Conservation (phyloP, 192 early-diverging fungal genomes). For the Gigaspora rosea region DNA sequence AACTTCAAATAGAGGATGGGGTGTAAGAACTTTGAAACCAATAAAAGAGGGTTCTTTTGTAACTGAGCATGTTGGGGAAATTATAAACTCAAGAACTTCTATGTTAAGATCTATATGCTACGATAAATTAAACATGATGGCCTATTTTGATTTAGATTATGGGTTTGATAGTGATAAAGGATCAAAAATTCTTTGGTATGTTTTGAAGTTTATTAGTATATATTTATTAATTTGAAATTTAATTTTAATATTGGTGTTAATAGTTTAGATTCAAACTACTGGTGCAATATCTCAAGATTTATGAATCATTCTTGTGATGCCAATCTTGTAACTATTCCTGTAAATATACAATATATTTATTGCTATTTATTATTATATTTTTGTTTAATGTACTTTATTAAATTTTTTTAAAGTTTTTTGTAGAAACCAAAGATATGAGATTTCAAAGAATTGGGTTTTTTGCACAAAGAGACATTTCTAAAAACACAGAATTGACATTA, state of each 20-base stretch:
- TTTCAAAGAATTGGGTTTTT: constrained; percentile 21
- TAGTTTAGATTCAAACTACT: constrained; percentile 22
- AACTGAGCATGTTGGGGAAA: constrained; percentile 15
- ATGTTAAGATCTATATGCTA: constrained; percentile 8
- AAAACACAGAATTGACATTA: not conserved
- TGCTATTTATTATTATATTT: not conserved
- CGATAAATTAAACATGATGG: constrained; percentile 15
- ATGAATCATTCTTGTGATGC: constrained; percentile 27
- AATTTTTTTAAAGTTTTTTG: not conserved
- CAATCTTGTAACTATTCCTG: constrained; percentile 4
- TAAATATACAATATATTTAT: constrained; percentile 5
- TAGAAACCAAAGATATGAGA: not conserved
- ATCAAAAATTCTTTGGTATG: not conserved
- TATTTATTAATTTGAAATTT: not conserved
- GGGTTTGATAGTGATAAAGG: constrained; percentile 1
- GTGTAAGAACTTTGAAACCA: not conserved
- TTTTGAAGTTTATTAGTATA: not conserved
- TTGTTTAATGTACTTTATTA: not conserved
- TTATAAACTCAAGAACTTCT: constrained; percentile 1
- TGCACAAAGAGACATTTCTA: constrained; percentile 7
- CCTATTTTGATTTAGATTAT: constrained; percentile 25
- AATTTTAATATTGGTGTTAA: not conserved
- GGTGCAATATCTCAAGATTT: constrained; percentile 14
- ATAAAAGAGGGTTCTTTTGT: constrained; percentile 18
- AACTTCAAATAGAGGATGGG: constrained; percentile 25